Conservation (phyloP, 495 filamentous ascomycete species). For the Neurospora sp. region DNA sequence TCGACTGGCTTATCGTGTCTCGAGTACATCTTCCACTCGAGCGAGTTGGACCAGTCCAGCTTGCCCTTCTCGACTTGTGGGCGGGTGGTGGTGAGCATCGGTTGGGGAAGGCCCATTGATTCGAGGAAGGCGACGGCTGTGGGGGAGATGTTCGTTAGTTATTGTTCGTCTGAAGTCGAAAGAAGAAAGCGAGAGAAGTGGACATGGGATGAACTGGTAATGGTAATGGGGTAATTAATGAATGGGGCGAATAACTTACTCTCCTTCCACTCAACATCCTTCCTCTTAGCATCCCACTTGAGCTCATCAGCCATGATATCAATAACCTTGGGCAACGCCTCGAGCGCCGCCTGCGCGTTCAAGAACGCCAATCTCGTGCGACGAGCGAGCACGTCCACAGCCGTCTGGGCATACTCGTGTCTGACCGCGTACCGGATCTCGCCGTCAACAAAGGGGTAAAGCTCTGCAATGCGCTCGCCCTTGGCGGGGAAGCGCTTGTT, state of each 20-base stretch:
- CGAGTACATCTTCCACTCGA: constrained; percentile 65
- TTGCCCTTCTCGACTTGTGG: constrained; percentile 72
- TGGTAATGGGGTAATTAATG: not conserved
- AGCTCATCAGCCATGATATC: constrained; percentile 90
- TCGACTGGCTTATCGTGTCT: constrained; percentile 42
- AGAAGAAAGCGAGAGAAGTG: no score
- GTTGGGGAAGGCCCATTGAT: constrained; percentile 79
- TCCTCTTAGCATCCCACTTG: constrained; percentile 65
- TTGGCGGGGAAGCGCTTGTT: constrained; percentile 78
- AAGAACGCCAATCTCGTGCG: constrained; percentile 85
- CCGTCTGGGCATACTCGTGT: constrained; percentile 92
- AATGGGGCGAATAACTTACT: constrained; percentile 24
- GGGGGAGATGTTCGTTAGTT: not conserved
- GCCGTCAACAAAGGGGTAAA: constrained; percentile 96
- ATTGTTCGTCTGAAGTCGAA: not conserved
- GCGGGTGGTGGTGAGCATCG: constrained; percentile 58
- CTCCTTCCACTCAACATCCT: constrained; percentile 80
- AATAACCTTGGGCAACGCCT: constrained; percentile 79
- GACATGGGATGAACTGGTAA: not conserved
- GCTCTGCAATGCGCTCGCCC: constrained; percentile 65
- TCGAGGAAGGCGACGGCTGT: constrained; percentile 59
- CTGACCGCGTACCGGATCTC: constrained; percentile 84
- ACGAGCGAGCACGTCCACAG: constrained; percentile 81
- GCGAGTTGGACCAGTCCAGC: constrained; percentile 57
- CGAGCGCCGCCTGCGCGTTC: constrained; percentile 90